Evolutionary conservation across 257 asterid genomes (phyloP), one percentile per base, ranked within the genome.

Genomic region (Verbena officinalis): DNA sequence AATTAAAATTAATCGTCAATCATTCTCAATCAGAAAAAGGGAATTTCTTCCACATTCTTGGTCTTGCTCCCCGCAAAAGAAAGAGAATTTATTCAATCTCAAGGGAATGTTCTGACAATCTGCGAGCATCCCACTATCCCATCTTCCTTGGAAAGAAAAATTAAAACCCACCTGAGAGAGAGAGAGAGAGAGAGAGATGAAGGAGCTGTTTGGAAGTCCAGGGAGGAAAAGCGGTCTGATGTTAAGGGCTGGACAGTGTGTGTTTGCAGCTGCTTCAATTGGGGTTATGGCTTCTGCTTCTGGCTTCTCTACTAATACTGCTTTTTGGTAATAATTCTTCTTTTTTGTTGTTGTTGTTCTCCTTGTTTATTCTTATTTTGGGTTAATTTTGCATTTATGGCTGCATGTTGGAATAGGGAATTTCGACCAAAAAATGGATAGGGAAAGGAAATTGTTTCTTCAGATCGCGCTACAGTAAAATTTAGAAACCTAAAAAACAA

Each of bases 181-280:
- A 51, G 55, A 30, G 58, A 39, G 48, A 59, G 72, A 53, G 53
- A 56, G 45, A 78, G 80, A 57, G 78, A 86, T 84, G 97, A 86
- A 84, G 81, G 89, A 75, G 72, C 67, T 91, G 75, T 84, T 89
- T 73, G 98, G 98, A 42, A 73, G 90, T 56, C 98, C 98, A 24
- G 96, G 98, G 55, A 86, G 73, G 68, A 80, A 78, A 63, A 91
- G 98, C 74, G 95, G 98, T 75, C 65, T 81, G 55, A 42, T 81
- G 7, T 62, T 81, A 71, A 81, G 98, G 76, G 63, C 81, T 34
- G 87, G 91, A 13, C 98, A 89, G 73, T 81, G 86, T 78, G 63
- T 85, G 34, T 73, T 52, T 60, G 80, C 87, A 7, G 87, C 76
- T 59, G 79, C 74, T 62, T 78, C 96, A 59, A 79, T 91, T 73